phyloP scores from a whole-genome alignment of 2,329 filamentous ascomycete species.

The Tolypocladium ophioglossoides region DNA sequence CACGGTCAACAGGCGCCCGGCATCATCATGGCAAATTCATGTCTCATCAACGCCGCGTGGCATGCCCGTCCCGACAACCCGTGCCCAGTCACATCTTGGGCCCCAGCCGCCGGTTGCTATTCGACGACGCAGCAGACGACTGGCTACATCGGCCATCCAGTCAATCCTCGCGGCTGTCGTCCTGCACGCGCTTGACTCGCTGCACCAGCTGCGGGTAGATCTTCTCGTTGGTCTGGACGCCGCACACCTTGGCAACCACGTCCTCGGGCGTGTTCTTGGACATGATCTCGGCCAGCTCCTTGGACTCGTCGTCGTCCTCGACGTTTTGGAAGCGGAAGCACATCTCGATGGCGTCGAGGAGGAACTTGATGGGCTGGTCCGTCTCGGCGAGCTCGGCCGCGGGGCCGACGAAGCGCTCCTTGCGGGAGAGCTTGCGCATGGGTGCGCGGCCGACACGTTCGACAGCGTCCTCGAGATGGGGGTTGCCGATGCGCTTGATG shows the following conservation, averaged over 20 bases:
- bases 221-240: conserved; percentile 65
- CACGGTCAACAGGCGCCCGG: conserved; percentile 1
- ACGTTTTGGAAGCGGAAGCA: conserved; percentile 93
- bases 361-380: conserved; percentile 58
- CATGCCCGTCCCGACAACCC: neutral
- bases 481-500: conserved; percentile 86
- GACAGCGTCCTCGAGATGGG: conserved; percentile 81
- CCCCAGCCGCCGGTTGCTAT: neutral
- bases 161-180: conserved; percentile 39
- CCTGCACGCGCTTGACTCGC: conserved; percentile 76
- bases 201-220: conserved; percentile 66
- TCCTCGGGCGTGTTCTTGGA: conserved; percentile 60
- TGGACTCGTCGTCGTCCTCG: conserved; percentile 81
- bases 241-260: conserved; percentile 72
- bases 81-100: conserved; percentile 4
- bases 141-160: conserved; percentile 5
- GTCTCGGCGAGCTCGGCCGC: conserved; percentile 80
- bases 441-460: conserved; percentile 94
- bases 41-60: conserved; percentile 3
- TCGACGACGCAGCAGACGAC: neutral
- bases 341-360: conserved; percentile 82
- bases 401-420: conserved; percentile 92
- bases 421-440: conserved; percentile 83
- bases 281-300: conserved; percentile 77
- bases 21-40: conserved; percentile 5